Percentiles rank a stretch among this genome's conserved stretches.
These are phyloP conservation scores for Pyrrhoderma lamaoense DNA, from an alignment of 1,284 basidiomycete genomes.

Conservation along the genomic window DNA sequence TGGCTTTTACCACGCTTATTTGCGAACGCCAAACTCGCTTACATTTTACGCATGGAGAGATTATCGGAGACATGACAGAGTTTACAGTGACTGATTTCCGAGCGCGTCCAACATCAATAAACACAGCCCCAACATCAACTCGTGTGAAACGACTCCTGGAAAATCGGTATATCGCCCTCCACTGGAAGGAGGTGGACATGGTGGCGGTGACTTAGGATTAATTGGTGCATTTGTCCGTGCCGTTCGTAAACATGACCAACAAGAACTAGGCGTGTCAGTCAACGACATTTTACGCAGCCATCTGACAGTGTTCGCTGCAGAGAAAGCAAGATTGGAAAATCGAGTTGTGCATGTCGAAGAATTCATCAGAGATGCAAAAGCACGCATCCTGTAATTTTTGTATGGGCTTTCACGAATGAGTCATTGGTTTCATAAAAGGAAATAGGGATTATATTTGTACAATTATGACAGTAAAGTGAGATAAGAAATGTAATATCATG, in stretches of 20 bases:
- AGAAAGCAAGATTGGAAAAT: conserved; percentile 62
- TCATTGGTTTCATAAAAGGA: no score
- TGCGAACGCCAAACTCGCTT: conserved; percentile 72
- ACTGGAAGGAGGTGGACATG: conserved; percentile 62
- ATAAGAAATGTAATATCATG: no score
- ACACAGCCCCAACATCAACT: neutral
- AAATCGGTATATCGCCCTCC: conserved; percentile 44
- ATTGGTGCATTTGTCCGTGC: conserved; percentile 67
- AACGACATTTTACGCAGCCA: conserved; percentile 70
- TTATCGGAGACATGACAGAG: conserved; percentile 71
- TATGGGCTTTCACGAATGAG: no score
- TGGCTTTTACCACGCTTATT: conserved; percentile 62
- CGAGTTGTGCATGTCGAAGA: conserved; percentile 56
- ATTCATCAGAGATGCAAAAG: conserved; percentile 47
- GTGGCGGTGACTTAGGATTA: conserved; percentile 74
- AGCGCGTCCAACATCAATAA: conserved; percentile 29
- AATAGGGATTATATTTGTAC: no score
- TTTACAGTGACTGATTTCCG: conserved; percentile 78
- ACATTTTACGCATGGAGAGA: conserved; percentile 77
- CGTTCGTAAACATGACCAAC: conserved; percentile 55
- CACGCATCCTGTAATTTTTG: no score
- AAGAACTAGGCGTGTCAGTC: conserved; percentile 56
- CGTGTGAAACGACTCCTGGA: no score
- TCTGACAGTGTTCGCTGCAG: conserved; percentile 79
- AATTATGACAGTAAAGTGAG: no score